Conservation (phyloP, 2,329 filamentous ascomycete species). For the Cordyceps sp. region DNA sequence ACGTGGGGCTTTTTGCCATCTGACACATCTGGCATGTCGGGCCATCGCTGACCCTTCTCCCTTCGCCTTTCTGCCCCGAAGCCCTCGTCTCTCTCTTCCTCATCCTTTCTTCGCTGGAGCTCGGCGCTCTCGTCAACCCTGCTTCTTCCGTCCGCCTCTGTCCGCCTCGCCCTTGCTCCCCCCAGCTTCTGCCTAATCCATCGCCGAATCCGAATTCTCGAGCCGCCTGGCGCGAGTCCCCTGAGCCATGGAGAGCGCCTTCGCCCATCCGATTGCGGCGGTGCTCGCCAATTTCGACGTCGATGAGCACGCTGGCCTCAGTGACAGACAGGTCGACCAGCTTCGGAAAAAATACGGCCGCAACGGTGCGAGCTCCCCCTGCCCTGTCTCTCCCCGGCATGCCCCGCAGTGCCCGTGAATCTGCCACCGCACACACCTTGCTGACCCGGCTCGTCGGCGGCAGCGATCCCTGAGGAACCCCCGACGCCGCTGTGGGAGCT, state of each 20-base stretch:
- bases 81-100: constrained; percentile 4
- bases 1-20: constrained; percentile 14
- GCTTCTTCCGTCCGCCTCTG: not conserved
- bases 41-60: constrained; percentile 6
- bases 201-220: not conserved
- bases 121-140: not conserved
- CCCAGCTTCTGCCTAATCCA: no score
- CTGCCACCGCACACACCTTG: constrained; percentile 1
- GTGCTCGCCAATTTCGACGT: constrained; percentile 44
- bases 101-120: constrained; percentile 1
- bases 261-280: constrained; percentile 36
- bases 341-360: constrained; percentile 43
- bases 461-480: constrained; percentile 65
- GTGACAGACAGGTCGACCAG: constrained; percentile 37
- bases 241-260: constrained; percentile 44
- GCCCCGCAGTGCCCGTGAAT: no score
- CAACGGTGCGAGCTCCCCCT: constrained; percentile 38
- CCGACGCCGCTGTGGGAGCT: constrained; percentile 94
- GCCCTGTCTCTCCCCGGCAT: not conserved
- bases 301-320: constrained; percentile 36
- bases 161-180: no score
- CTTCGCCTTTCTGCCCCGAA: constrained; percentile 4
- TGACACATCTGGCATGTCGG: constrained; percentile 14
- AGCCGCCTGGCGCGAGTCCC: constrained; percentile 1
- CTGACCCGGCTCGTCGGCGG: constrained; percentile 3